phyloP scores from a whole-genome alignment of 192 early-diverging fungal genomes.

The Rhizoclosmatium globosum region DNA sequence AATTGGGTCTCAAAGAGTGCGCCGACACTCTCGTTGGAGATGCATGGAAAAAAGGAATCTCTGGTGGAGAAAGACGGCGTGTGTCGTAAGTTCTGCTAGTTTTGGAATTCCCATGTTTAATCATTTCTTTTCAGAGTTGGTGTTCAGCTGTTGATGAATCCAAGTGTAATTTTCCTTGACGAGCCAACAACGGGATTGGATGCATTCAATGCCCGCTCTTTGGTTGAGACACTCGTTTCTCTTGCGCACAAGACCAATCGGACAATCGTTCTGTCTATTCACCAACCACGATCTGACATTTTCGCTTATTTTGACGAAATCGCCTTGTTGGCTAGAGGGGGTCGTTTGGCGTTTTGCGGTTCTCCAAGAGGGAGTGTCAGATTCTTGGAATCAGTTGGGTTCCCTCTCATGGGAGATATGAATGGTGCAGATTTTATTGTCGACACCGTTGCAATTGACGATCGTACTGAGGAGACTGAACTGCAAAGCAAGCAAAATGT shows the following conservation, averaged over 20 bases:
- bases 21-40: conserved; percentile 55
- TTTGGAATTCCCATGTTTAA: neutral
- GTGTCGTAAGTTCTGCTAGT: conserved; percentile 56
- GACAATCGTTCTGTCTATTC: conserved; percentile 84
- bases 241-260: conserved; percentile 46
- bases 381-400: conserved; percentile 66
- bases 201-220: conserved; percentile 68
- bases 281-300: conserved; percentile 86
- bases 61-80: conserved; percentile 88
- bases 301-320: conserved; percentile 86
- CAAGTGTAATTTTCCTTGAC: conserved; percentile 62
- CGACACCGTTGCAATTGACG: conserved; percentile 57
- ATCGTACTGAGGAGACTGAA: conserved; percentile 43
- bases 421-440: conserved; percentile 78
- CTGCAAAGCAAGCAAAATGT: conserved; percentile 21
- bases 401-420: conserved; percentile 63
- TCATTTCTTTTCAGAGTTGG: conserved; percentile 73
- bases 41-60: conserved; percentile 66
- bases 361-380: conserved; percentile 49
- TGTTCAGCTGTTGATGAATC: conserved; percentile 79
- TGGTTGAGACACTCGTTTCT: conserved; percentile 63
- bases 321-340: conserved; percentile 75
- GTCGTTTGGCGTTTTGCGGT: conserved; percentile 71
- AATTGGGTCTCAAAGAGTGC: conserved; percentile 57
- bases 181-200: conserved; percentile 72